phyloP scores from a whole-genome alignment of 495 filamentous ascomycete species.

The Penicillium coprophilum region DNA sequence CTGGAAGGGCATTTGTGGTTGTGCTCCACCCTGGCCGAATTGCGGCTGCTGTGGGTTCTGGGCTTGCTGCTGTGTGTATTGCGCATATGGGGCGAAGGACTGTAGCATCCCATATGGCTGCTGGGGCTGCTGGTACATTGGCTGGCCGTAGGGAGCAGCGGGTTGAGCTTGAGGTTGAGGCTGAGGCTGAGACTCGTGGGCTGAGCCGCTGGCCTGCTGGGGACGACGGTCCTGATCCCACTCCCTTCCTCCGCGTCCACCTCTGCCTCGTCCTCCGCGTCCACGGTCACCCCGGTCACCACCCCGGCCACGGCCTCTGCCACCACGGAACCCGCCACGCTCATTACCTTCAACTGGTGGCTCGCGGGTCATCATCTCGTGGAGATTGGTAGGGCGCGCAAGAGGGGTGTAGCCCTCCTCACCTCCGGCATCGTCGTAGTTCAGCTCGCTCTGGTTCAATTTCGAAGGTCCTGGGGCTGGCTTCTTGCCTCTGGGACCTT shows the following conservation, averaged over 20 bases:
- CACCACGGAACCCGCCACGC: slow-evolving; percentile 37
- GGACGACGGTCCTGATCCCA: slow-evolving; percentile 42
- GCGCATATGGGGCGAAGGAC: slow-evolving; percentile 32
- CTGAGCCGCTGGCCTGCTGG: slow-evolving; percentile 21
- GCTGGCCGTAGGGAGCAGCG: slow-evolving; percentile 26
- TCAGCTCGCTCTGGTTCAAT: slow-evolving; percentile 46
- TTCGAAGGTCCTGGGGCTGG: slow-evolving; percentile 39
- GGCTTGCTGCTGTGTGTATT: slow-evolving; percentile 37
- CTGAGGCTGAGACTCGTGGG: slow-evolving; percentile 22
- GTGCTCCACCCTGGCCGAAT: slow-evolving; percentile 7
- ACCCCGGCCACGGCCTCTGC: slow-evolving; percentile 44
- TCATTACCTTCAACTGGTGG: slow-evolving; percentile 49
- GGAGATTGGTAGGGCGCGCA: slow-evolving; percentile 58
- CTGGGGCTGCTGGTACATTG: slow-evolving; percentile 27
- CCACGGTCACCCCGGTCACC: slow-evolving; percentile 49
- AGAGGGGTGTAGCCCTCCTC: slow-evolving; percentile 66
- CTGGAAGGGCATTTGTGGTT: slow-evolving; percentile 39
- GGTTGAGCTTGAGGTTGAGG: slow-evolving; percentile 18
- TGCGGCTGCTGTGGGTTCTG: slow-evolving; percentile 28
- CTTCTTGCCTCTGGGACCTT: slow-evolving; percentile 37
- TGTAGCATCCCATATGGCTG: slow-evolving; percentile 32
- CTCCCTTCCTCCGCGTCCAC: slow-evolving; percentile 50
- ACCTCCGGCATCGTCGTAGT: slow-evolving; percentile 55
- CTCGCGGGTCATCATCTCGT: slow-evolving; percentile 52
- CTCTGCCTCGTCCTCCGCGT: slow-evolving; percentile 49